These are phyloP conservation scores for Phytophthora citricola DNA, from an alignment of 352 stramenopile genomes.

Conservation along the genomic window DNA sequence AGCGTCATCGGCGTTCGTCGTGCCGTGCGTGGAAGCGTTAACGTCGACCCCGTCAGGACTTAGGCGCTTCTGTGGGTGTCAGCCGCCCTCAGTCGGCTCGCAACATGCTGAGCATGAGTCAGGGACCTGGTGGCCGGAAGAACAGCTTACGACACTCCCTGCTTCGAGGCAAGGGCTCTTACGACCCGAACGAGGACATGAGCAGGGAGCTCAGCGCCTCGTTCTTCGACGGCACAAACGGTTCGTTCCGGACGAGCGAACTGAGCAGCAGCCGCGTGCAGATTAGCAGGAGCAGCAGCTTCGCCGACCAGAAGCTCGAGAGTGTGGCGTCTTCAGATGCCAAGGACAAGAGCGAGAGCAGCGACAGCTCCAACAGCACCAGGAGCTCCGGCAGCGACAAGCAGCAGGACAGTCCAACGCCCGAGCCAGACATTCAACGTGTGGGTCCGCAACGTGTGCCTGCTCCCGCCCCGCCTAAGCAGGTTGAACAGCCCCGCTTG, in stretches of 20 bases:
- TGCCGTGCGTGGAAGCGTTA: constrained; percentile 22
- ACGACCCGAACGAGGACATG: constrained; percentile 39
- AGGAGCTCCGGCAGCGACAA: constrained; percentile 30
- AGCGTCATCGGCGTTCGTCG: constrained; percentile 43
- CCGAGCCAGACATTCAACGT: constrained; percentile 30
- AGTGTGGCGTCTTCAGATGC: constrained; percentile 17
- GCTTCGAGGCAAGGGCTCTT: constrained; percentile 27
- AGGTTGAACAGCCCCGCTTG: constrained; percentile 21
- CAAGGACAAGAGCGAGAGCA: constrained; percentile 32
- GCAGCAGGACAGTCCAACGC: constrained; percentile 23
- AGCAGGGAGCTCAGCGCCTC: constrained; percentile 40
- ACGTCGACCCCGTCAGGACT: constrained; percentile 20
- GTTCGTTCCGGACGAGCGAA: constrained; percentile 35
- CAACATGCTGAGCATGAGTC: constrained; percentile 36
- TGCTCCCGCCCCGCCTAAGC: constrained; percentile 30
- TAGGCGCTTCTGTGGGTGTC: constrained; percentile 22
- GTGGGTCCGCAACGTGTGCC: constrained; percentile 35
- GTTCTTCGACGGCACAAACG: constrained; percentile 48
- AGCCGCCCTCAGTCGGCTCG: constrained; percentile 15
- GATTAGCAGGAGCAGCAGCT: constrained; percentile 36
- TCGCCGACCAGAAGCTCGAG: constrained; percentile 36
- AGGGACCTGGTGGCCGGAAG: constrained; percentile 32
- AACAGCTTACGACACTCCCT: constrained; percentile 25
- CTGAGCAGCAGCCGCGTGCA: constrained; percentile 36
- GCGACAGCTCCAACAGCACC: constrained; percentile 34